phyloP scores from a whole-genome alignment of 495 filamentous ascomycete species.

The Pseudomonodictys pantanalensis region DNA sequence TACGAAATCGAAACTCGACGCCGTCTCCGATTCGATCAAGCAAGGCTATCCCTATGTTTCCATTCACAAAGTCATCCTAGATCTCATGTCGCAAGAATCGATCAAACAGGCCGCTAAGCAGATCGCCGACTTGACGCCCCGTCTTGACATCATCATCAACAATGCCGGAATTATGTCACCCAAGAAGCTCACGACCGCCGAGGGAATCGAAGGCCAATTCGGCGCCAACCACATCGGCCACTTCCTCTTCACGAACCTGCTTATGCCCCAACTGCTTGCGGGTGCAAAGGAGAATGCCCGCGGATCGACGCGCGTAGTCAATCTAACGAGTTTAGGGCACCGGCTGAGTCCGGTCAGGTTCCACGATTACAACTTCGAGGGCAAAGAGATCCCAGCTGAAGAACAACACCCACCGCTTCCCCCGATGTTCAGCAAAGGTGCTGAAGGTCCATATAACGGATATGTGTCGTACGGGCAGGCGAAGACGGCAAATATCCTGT shows the following conservation, averaged over 20 bases:
- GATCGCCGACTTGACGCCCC: constrained; percentile 39
- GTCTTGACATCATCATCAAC: constrained; percentile 32
- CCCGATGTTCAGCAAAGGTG: background rate
- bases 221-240: constrained; percentile 40
- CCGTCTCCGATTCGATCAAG: constrained; percentile 45
- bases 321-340: constrained; percentile 27
- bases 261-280: constrained; percentile 11
- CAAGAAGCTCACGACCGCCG: background rate
- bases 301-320: constrained; percentile 26
- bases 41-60: constrained; percentile 38
- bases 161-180: constrained; percentile 25
- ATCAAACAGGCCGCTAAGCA: constrained; percentile 47
- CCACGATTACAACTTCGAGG: constrained; percentile 33
- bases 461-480: constrained; percentile 30
- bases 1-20: constrained; percentile 49
- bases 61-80: constrained; percentile 45
- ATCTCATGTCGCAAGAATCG: constrained; percentile 48
- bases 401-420: constrained; percentile 10
- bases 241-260: constrained; percentile 31
- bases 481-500: constrained; percentile 32
- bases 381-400: constrained; percentile 25
- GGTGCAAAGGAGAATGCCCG: constrained; percentile 9
- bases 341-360: constrained; percentile 29
- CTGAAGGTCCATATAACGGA: constrained; percentile 23
- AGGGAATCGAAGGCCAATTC: constrained; percentile 57